Evolutionary conservation across 768 basidiomycete genomes (phyloP).

Genomic region (Amanita subjunquillea): DNA sequence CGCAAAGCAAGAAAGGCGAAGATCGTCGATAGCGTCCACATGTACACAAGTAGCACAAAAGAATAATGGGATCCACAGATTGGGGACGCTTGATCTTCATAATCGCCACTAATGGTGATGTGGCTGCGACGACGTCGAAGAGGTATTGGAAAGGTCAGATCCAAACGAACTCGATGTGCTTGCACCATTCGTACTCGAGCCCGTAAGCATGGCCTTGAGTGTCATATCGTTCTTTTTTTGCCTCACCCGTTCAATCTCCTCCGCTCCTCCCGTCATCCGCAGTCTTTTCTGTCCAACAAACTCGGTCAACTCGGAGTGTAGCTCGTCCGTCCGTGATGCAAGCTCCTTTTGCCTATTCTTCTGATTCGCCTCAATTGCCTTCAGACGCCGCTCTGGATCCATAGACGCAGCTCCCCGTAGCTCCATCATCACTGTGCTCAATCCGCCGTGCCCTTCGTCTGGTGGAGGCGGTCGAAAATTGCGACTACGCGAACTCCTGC

Average conservation of each 20-base stretch:
- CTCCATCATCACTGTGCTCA: constrained; percentile 82
- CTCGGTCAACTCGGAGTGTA: constrained; percentile 73
- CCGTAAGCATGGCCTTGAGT: constrained; percentile 77
- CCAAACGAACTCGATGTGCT: neutral
- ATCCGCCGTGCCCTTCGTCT: constrained; percentile 58
- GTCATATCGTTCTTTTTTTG: constrained; percentile 78
- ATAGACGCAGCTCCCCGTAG: constrained; percentile 65
- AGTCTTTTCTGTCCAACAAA: constrained; percentile 86
- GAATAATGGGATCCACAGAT: neutral
- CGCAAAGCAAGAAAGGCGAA: neutral
- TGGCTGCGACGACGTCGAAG: constrained; percentile 2
- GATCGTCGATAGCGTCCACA: constrained; percentile 3
- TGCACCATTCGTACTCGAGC: neutral
- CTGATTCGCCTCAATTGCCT: constrained; percentile 88
- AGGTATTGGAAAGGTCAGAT: neutral
- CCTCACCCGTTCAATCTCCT: constrained; percentile 82
- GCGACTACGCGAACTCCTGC: constrained; percentile 22
- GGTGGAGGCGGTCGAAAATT: constrained; percentile 50
- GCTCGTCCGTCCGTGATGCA: constrained; percentile 65
- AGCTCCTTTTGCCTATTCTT: constrained; percentile 70
- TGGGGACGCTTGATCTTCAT: constrained; percentile 1
- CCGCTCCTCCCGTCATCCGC: constrained; percentile 92
- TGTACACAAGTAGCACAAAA: neutral
- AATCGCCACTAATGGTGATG: neutral
- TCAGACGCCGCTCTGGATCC: constrained; percentile 77